Base-by-base conservation (phyloP, 768 basidiomycete species). In the Saitozyma podzolica region DNA sequence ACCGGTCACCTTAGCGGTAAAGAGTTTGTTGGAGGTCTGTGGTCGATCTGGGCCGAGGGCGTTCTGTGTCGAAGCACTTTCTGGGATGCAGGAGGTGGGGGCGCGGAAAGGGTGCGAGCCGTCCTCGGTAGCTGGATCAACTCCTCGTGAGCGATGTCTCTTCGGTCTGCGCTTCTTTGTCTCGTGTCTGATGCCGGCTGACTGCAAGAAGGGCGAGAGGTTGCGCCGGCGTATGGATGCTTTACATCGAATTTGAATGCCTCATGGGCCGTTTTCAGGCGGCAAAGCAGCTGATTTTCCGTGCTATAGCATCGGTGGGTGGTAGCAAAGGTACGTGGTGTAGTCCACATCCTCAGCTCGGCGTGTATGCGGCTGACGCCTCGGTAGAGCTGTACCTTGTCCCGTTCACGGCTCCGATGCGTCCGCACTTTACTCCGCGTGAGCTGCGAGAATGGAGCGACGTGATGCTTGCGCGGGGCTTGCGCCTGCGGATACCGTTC, bases 181-280 rank as follows among this genome's bases (percentile, higher is more conserved):
- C 7, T 17, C 17, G 16, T 19, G 9, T 53, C 13, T 45, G 41
- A 16, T 51, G 13, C 47, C 4, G 19, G 47, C 53, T 63, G 40
- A 61, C 29, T 29, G 29, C 48, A 9, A 1, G 16, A 53, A 81
- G 79, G 0, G 79, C 78, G 0, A 65, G 64, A 40, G 66, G 72
- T 1, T 80, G 72, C 0, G 61, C 78, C 2, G 64, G 74, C 0
- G 43, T 82, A 0, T 82, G 80, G 80, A 68, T 64, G 39, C 66
- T 80, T 8, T 81, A 79, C 55, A 80, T 82, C 69, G 80, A 82
- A 13, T 81, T 81, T 53, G 80, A 81, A 62, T 55, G 70, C 19
- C 59, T 72, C 6, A 77, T 78, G 62, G 70, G 72, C 6, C 66
- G 73, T 17, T 42, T 56, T 0, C 43, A 62, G 4, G 61, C 67